A percentile compares a stretch with the other conserved stretches of the same genome.
phyloP scores from a whole-genome alignment of 2,329 filamentous ascomycete genomes.

The Cercospora sesami region DNA sequence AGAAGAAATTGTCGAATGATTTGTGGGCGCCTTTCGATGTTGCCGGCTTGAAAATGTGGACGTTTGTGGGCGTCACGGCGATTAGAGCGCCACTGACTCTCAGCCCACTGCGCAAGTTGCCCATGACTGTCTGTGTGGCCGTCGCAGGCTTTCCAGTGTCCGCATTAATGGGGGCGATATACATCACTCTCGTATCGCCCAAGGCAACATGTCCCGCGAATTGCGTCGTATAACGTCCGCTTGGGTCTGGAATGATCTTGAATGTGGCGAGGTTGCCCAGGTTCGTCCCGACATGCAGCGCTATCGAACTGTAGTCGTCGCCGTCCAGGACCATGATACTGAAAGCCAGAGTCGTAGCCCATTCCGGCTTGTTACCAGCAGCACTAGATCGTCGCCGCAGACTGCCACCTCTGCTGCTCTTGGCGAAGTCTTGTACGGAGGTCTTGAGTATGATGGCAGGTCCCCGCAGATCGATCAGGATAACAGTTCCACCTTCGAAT shows the following conservation, averaged over 20 bases:
- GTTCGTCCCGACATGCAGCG: conserved; percentile 87
- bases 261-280: conserved; percentile 82
- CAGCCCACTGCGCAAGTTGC: conserved; percentile 70
- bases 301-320: conserved; percentile 93
- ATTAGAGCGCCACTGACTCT: conserved; percentile 80
- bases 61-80: conserved; percentile 70
- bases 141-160: conserved; percentile 73
- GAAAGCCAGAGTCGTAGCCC: conserved; percentile 81
- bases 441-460: conserved; percentile 79
- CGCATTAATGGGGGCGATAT: conserved; percentile 75
- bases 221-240: conserved; percentile 69
- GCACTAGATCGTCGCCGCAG: conserved; percentile 60
- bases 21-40: conserved; percentile 88
- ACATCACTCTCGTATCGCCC: conserved; percentile 65
- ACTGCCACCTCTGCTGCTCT: conserved; percentile 72
- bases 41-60: conserved; percentile 84
- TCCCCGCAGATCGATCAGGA: conserved; percentile 82
- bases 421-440: conserved; percentile 70
- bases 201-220: conserved; percentile 67
- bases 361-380: conserved; percentile 60
- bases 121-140: conserved; percentile 73
- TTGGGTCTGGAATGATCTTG: conserved; percentile 75
- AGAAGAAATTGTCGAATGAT: conserved; percentile 79
- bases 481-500: conserved; percentile 77
- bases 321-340: conserved; percentile 89